Percentiles rank a stretch among this genome's conserved stretches.
phyloP scores from a whole-genome alignment of 2,329 filamentous ascomycete species.

The Colletotrichum trifolii region DNA sequence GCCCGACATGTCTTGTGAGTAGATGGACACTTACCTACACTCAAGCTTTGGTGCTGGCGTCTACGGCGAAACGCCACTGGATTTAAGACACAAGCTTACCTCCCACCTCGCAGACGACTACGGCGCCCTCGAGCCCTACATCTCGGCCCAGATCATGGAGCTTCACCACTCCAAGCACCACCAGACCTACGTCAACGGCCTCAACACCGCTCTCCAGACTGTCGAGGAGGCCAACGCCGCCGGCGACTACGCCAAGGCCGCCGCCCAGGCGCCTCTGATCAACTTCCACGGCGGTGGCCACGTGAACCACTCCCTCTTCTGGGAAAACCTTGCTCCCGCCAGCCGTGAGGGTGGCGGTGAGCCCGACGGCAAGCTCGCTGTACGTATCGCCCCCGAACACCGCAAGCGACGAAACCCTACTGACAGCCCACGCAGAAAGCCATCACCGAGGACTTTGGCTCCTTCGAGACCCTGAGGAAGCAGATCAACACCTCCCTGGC shows the following conservation, averaged over 20 bases:
- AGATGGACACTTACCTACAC: neutral
- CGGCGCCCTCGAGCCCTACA: conserved; percentile 85
- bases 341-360: conserved; percentile 71
- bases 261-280: conserved; percentile 65
- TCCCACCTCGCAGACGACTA: conserved; percentile 82
- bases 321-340: conserved; percentile 81
- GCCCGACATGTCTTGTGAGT: conserved; percentile 79
- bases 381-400: conserved; percentile 57
- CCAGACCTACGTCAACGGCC: conserved; percentile 90
- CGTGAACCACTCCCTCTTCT: conserved; percentile 89
- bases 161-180: conserved; percentile 95
- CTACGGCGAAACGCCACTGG: neutral
- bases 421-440: conserved; percentile 51
- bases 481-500: conserved; percentile 76
- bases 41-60: too few species aligned
- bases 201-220: conserved; percentile 83
- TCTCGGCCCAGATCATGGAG: conserved; percentile 96
- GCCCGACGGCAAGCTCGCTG: conserved; percentile 70
- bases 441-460: conserved; percentile 76
- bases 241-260: conserved; percentile 66
- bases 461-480: conserved; percentile 71
- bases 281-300: conserved; percentile 89
- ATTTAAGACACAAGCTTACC: conserved; percentile 1
- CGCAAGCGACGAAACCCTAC: neutral
- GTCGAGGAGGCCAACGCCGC: conserved; percentile 72